Evolutionary conservation across 1,284 basidiomycete genomes (phyloP), one percentile per base, ranked within the genome.

Genomic region (Melampsora americana): DNA sequence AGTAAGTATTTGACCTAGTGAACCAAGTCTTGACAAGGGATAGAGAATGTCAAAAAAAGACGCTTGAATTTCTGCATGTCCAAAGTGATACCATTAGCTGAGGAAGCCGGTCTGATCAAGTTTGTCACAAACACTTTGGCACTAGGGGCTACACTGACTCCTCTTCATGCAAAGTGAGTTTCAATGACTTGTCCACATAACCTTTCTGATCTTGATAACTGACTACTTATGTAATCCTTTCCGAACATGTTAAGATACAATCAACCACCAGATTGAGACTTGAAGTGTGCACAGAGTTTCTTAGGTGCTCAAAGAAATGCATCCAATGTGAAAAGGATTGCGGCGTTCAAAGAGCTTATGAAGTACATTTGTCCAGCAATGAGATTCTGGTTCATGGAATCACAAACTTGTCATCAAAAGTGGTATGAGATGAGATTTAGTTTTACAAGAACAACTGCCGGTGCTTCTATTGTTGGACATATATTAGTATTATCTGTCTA

Each of bases 401-500:
- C 87, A 77, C 90, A 93, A 83, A 93, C 91, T 80, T 87, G 87
- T 0, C 95, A 95, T 2, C 89, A 91, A 80, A 86, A 89, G 0
- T 98, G 95, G 95, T 97, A 95, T 81, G 87, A 89, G n/a, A 95
- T 91, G 89, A 88, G 94, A 26, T 84, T 98, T 18, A 90, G 89
- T 79, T 99, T 98, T 83, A 89, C 90, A 0, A 88, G 96, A 46
- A 95, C 92, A 81, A 91, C 95, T 12, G 95, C 95, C 5, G 92
- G 92, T 0, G 93, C 90, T 6, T 95, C 93, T 14, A 96, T 99
- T 78, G 92, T 97, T 14, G 96, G 95, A 0, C 91, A 96, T 81
- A 86, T 98, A 62, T 85, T 98, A 23, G 95, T 95, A 2, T 86
- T 99, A 99, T 82, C 87, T 88, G 7, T 91, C 90, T 53, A 99